Conservation (phyloP, 1,284 basidiomycete genomes). For the Leccinum subspadiceum region DNA sequence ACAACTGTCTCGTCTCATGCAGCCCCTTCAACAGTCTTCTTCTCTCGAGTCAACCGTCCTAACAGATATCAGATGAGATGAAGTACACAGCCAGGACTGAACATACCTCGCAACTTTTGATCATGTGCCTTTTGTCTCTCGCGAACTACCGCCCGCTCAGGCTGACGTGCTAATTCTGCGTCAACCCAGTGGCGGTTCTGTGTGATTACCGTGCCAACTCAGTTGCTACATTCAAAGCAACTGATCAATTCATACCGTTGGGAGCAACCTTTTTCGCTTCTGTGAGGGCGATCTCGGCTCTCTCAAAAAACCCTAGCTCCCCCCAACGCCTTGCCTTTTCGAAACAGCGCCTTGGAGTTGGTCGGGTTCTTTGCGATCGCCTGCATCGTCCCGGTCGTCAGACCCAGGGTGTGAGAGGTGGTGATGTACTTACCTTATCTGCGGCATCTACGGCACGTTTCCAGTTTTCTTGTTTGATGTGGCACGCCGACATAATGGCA, state of each 20-base stretch:
- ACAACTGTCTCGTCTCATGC: conserved; percentile 6
- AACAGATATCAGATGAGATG: conserved; percentile 4
- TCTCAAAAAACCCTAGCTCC: conserved; percentile 72
- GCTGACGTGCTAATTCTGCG: conserved; percentile 53
- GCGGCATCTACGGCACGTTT: conserved; percentile 72
- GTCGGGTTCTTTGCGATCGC: conserved; percentile 68
- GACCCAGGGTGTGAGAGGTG: neutral
- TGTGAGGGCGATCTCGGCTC: conserved; percentile 59
- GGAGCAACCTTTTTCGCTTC: conserved; percentile 64
- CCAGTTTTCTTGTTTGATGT: conserved; percentile 75
- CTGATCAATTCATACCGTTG: conserved; percentile 40
- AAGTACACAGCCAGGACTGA: neutral
- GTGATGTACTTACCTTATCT: conserved; percentile 51
- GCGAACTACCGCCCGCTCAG: conserved; percentile 54
- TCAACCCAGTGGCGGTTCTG: conserved; percentile 58
- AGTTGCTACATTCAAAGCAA: neutral
- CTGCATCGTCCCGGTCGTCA: conserved; percentile 34
- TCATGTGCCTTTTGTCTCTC: conserved; percentile 63
- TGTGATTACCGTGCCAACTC: neutral
- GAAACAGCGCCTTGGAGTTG: conserved; percentile 75
- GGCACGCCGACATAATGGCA: conserved; percentile 77
- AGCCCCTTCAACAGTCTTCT: conserved; percentile 17
- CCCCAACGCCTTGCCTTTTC: conserved; percentile 76
- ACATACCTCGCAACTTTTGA: conserved; percentile 70
- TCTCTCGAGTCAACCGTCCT: conserved; percentile 44